Base-by-base conservation (phyloP, 2,329 filamentous ascomycete species). In the Ophiosphaerella herpotricha region DNA sequence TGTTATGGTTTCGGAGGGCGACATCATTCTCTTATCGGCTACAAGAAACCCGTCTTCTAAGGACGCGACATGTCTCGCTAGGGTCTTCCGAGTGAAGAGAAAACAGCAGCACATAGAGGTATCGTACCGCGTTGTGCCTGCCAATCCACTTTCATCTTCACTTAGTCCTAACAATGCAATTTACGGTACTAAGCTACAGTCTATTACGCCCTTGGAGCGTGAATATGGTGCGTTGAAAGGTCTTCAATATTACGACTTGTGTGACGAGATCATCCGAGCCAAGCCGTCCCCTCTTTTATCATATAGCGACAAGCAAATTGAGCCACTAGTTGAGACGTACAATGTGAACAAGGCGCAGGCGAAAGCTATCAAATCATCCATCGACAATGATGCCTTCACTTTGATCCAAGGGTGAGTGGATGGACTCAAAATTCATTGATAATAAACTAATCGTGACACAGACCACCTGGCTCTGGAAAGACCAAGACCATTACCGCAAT, bases 401-500 rank as follows among this genome's bases (percentile, higher is more conserved):
- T 79, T 99, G 53, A 91, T 99, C 61, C 94, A 99, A 76, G 94
- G 89, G 84, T 87, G 79, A 42, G 57, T 66, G 42, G 14, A 13
- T 23, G 31, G 13, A 26, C 11, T 36, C 31, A 21, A 47, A 35
- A 23, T 6, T 36, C 12, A 12, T 12, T 5, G 38, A 11, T 46
- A 42, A 37, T 39, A 52, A 49, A 53, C 70, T 71, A 57, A 61
- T 40, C 5, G 46, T 35, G 48, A 13, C 24, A 38, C 43, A 87
- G 90, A 47, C 94, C 94, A 43, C 94, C 94, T 1, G 94, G 94
- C 72, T 97, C 94, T 4, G 94, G 93, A 67, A 99, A 99, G 77
- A 99, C 94, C 0, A 99, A 99, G 73, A 99, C 94, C 0, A 99
- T 99, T 53, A 85, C 96, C 48, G 94, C 93, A 29, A 95, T 99